These are phyloP conservation scores for Dactylella cylindrospora DNA, from an alignment of 2,329 filamentous ascomycete genomes.

Conservation along the genomic window DNA sequence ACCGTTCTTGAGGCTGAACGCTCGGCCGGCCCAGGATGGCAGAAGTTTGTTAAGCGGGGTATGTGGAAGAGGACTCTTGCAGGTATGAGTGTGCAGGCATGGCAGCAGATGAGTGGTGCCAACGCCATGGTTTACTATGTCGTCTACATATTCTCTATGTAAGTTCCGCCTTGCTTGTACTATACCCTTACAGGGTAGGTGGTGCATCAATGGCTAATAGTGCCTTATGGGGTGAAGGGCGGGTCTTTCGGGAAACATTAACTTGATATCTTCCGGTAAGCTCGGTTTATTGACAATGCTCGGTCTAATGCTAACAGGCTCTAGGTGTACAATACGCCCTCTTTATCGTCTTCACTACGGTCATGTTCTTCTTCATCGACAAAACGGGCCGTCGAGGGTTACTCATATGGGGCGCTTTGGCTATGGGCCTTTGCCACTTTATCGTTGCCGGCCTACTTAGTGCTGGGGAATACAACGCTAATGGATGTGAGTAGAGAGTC, in stretches of 20 bases:
- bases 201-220: too few relatives aligned
- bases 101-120: slow-evolving; percentile 61
- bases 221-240: background rate
- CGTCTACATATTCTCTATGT: slow-evolving; percentile 64
- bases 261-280: slow-evolving; percentile 57
- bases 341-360: slow-evolving; percentile 59
- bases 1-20: slow-evolving; percentile 53
- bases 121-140: slow-evolving; percentile 64
- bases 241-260: slow-evolving; percentile 50
- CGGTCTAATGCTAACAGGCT: background rate
- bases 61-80: slow-evolving; percentile 60
- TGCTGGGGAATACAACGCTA: slow-evolving; percentile 52
- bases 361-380: slow-evolving; percentile 58
- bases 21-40: slow-evolving; percentile 52
- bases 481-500: slow-evolving; percentile 47
- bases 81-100: slow-evolving; percentile 60
- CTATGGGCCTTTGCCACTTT: slow-evolving; percentile 58
- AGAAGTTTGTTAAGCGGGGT: slow-evolving; percentile 56
- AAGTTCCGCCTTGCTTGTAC: slow-evolving; percentile 53
- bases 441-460: slow-evolving; percentile 60
- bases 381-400: slow-evolving; percentile 57
- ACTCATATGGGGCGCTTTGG: slow-evolving; percentile 56
- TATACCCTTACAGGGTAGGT: background rate
- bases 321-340: slow-evolving; percentile 60
- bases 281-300: background rate